Evolutionary conservation across 2,329 filamentous ascomycete species (phyloP).

Genomic region (Venturia nashicola): DNA sequence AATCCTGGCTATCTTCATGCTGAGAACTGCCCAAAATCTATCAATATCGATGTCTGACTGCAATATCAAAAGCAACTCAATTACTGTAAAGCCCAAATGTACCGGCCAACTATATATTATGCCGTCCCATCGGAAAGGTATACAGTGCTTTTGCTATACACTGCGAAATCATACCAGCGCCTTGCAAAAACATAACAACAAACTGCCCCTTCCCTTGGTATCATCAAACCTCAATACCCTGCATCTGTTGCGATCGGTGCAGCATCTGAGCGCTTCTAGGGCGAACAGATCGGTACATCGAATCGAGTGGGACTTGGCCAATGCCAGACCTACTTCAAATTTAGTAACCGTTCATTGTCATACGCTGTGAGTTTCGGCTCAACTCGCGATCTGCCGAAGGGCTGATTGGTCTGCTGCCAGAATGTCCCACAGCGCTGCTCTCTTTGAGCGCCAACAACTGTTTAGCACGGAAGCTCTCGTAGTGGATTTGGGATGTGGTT

Average conservation of each 20-base stretch:
- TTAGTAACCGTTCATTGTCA: conserved; percentile 99
- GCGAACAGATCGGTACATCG: not conserved
- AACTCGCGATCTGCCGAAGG: conserved; percentile 89
- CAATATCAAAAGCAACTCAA: not conserved
- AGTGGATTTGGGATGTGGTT: conserved; percentile 98
- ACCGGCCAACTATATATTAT: not conserved
- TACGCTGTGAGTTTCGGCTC: conserved; percentile 91
- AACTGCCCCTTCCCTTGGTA: not conserved
- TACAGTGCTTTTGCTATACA: not conserved
- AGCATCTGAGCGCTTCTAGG: not conserved
- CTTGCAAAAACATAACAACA: conserved; percentile 1
- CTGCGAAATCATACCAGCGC: not conserved
- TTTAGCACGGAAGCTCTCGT: conserved; percentile 99
- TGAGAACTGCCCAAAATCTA: not conserved
- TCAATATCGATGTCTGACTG: not conserved
- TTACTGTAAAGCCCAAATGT: not conserved
- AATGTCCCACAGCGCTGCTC: conserved; percentile 73
- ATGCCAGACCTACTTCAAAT: not conserved
- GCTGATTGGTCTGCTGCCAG: conserved; percentile 84
- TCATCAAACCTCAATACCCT: not conserved
- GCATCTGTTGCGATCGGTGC: not conserved
- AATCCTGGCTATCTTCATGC: not conserved
- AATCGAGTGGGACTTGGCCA: not conserved
- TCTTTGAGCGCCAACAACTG: conserved; percentile 96
- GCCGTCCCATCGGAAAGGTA: not conserved